Conservation (phyloP, 768 basidiomycete genomes). For the Termitomyces heimii region DNA sequence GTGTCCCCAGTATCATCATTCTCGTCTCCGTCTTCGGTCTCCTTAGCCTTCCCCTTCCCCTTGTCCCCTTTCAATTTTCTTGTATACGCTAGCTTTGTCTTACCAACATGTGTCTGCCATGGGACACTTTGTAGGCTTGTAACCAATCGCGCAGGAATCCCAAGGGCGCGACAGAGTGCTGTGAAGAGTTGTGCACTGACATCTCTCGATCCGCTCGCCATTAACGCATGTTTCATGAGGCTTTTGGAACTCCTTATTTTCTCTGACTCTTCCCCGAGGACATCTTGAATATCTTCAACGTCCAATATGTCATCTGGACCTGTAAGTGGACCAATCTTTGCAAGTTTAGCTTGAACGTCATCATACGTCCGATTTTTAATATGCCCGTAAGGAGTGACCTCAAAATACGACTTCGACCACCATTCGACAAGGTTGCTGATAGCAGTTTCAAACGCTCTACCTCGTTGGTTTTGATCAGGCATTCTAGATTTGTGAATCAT, state of each 20-base stretch:
- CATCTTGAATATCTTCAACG: slow-evolving; percentile 38
- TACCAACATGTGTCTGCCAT: slow-evolving; percentile 71
- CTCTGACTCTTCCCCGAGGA: slow-evolving; percentile 56
- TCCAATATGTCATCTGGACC: slow-evolving; percentile 26
- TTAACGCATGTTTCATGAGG: slow-evolving; percentile 89
- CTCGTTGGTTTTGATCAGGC: slow-evolving; percentile 77
- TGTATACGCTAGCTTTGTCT: slow-evolving; percentile 37
- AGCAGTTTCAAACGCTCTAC: slow-evolving; percentile 83
- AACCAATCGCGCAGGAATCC: slow-evolving; percentile 82
- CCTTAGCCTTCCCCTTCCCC: slow-evolving; percentile 32
- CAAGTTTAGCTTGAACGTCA: slow-evolving; percentile 49
- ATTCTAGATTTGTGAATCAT: slow-evolving; percentile 76
- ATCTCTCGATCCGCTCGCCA: slow-evolving; percentile 77
- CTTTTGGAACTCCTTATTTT: slow-evolving; percentile 72
- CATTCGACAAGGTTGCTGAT: slow-evolving; percentile 69
- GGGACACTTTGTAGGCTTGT: slow-evolving; percentile 90
- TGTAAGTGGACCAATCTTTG: slow-evolving; percentile 22
- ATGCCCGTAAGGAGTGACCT: slow-evolving; percentile 56
- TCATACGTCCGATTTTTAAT: slow-evolving; percentile 75
- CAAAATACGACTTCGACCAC: slow-evolving; percentile 78
- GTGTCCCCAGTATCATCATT: slow-evolving; percentile 33
- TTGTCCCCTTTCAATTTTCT: slow-evolving; percentile 32
- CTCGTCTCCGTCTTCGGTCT: slow-evolving; percentile 21
- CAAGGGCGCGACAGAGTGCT: slow-evolving; percentile 78
- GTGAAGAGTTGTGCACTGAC: slow-evolving; percentile 89